phyloP scores from a whole-genome alignment of 2,329 filamentous ascomycete genomes.

The Biscogniauxia marginata region DNA sequence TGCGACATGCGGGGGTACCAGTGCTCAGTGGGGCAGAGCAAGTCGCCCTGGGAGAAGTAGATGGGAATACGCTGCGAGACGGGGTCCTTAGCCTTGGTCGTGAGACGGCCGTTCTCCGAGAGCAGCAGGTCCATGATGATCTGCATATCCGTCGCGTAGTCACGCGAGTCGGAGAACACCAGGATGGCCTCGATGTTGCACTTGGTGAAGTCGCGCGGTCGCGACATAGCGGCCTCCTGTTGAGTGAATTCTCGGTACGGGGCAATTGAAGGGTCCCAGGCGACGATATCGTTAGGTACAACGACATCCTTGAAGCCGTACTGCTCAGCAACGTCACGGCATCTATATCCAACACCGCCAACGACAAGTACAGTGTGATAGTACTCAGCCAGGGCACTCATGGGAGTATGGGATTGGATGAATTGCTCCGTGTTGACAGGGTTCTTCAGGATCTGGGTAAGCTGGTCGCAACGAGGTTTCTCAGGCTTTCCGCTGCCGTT shows the following conservation, averaged over 20 bases:
- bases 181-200: conserved; percentile 72
- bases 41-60: conserved; percentile 56
- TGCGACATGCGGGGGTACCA: conserved; percentile 69
- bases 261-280: conserved; percentile 66
- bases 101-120: conserved; percentile 64
- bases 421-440: conserved; percentile 71
- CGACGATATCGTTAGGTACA: conserved; percentile 71
- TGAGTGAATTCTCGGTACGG: conserved; percentile 68
- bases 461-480: conserved; percentile 61
- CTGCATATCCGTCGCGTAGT: conserved; percentile 74
- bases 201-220: conserved; percentile 70
- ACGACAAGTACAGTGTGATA: conserved; percentile 75
- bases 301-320: conserved; percentile 74
- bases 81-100: conserved; percentile 65
- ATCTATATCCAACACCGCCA: conserved; percentile 72
- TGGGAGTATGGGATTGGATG: conserved; percentile 75
- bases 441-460: conserved; percentile 63
- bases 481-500: conserved; percentile 75
- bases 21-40: conserved; percentile 62
- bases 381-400: conserved; percentile 74
- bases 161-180: conserved; percentile 71
- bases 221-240: conserved; percentile 64
- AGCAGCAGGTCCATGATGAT: conserved; percentile 73
- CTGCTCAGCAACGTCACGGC: conserved; percentile 69
- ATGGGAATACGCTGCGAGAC: conserved; percentile 67